A percentile compares a stretch with the other conserved stretches of the same genome.
phyloP scores from a whole-genome alignment of 208 protist genomes.

The Acanthamoeba quina region DNA sequence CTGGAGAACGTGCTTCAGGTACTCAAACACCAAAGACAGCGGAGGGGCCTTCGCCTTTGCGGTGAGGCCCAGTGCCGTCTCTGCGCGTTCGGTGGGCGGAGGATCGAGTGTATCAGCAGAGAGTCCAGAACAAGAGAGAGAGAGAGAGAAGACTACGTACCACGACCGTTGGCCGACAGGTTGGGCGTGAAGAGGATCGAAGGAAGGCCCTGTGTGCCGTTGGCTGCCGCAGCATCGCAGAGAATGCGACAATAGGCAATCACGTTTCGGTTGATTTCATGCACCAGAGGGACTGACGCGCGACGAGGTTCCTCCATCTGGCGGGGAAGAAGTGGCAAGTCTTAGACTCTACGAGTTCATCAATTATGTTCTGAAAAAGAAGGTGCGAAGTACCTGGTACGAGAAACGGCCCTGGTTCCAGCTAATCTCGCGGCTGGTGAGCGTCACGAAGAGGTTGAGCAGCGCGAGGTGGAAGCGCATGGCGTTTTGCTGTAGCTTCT shows the following conservation, averaged over 20 bases:
- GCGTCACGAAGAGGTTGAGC: slow-evolving; percentile 44
- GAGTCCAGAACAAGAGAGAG: background rate
- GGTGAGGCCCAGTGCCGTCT: slow-evolving; percentile 3
- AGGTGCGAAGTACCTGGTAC: background rate
- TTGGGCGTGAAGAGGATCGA: slow-evolving; percentile 63
- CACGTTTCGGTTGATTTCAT: slow-evolving; percentile 55
- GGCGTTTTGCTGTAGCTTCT: slow-evolving; percentile 70
- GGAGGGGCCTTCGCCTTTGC: slow-evolving; percentile 28
- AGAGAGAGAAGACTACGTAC: background rate
- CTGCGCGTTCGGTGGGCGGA: background rate
- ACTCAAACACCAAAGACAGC: slow-evolving; percentile 7
- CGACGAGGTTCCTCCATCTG: slow-evolving; percentile 21
- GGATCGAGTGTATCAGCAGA: no score
- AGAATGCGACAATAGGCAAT: slow-evolving; percentile 72
- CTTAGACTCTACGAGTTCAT: background rate
- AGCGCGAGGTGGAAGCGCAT: slow-evolving; percentile 71
- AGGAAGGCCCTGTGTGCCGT: slow-evolving; percentile 6
- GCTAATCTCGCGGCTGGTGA: slow-evolving; percentile 56
- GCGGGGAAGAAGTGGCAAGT: background rate
- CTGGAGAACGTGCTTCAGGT: slow-evolving; percentile 54
- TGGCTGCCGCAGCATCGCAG: background rate
- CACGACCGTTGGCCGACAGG: background rate
- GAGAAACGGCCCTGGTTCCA: background rate
- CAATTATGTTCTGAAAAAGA: no score
- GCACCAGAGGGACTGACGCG: slow-evolving; percentile 1